A percentile compares a stretch with the other conserved stretches of the same genome.
Conservation (phyloP, 108 stramenopile species). For the Cyclotella choctawhatcheeana region DNA sequence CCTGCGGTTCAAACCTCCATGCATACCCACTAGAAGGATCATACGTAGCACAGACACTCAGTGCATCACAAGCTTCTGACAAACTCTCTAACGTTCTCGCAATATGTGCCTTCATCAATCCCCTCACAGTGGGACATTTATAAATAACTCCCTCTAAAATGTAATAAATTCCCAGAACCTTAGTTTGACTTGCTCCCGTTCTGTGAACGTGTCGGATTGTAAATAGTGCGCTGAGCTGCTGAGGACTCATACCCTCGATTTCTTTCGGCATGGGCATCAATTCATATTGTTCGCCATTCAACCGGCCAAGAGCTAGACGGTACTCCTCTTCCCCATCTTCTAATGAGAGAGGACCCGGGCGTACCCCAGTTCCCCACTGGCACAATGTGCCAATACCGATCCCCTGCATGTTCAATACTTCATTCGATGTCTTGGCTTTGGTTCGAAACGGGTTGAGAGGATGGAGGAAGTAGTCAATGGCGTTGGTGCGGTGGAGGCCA, state of each 20-base stretch:
- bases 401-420: slow-evolving; percentile 83
- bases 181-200: slow-evolving; percentile 59
- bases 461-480: slow-evolving; percentile 86
- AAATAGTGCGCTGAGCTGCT: slow-evolving; percentile 75
- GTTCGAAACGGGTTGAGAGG: slow-evolving; percentile 90
- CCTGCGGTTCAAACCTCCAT: slow-evolving; percentile 72
- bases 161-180: slow-evolving; percentile 84
- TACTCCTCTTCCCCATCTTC: slow-evolving; percentile 85
- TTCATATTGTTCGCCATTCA: slow-evolving; percentile 89
- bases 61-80: slow-evolving; percentile 69
- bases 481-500: slow-evolving; percentile 74
- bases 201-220: slow-evolving; percentile 82
- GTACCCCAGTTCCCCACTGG: slow-evolving; percentile 63
- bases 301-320: slow-evolving; percentile 44
- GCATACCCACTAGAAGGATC: slow-evolving; percentile 81
- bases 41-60: slow-evolving; percentile 77
- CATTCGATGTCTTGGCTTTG: slow-evolving; percentile 77
- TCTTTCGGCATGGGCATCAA: slow-evolving; percentile 69
- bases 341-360: slow-evolving; percentile 68
- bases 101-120: slow-evolving; percentile 82
- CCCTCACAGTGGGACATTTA: slow-evolving; percentile 78
- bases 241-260: slow-evolving; percentile 38
- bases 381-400: slow-evolving; percentile 77
- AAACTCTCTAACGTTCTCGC: slow-evolving; percentile 73
- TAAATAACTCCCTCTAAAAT: slow-evolving; percentile 89